These are phyloP conservation scores for Phytophthora fragariae DNA, from an alignment of 352 stramenopile species.

Conservation along the genomic window DNA sequence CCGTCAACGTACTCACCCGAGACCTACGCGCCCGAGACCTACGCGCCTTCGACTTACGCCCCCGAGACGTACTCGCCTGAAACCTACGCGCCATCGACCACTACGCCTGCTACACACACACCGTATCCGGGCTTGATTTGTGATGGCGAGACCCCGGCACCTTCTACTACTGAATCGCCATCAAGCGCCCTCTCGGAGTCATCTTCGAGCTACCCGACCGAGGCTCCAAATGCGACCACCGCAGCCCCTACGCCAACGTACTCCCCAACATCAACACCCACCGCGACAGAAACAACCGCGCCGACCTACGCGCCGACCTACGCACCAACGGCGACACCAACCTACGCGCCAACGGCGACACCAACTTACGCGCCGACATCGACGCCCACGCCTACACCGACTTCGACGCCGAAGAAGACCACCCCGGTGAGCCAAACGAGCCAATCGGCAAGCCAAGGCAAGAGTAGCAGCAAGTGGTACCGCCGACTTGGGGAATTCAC, in stretches of 20 bases:
- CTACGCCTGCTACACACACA: not conserved
- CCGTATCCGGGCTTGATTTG: constrained; percentile 21
- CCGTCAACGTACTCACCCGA: not conserved
- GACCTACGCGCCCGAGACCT: constrained; percentile 3
- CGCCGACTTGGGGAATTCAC: constrained; percentile 30
- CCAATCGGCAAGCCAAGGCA: constrained; percentile 22
- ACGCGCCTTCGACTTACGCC: not conserved
- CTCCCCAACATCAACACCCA: not conserved
- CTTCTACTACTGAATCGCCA: constrained; percentile 1
- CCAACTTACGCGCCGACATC: too few relatives aligned
- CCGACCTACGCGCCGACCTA: constrained; percentile 1
- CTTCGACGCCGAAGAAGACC: constrained; percentile 26
- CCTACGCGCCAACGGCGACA: too few relatives aligned
- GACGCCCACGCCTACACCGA: not conserved
- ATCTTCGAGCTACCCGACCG: constrained; percentile 5
- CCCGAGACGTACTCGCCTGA: constrained; percentile 3
- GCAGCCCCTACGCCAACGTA: not conserved
- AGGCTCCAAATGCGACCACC: not conserved
- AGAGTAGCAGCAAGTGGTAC: constrained; percentile 25
- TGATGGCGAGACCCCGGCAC: constrained; percentile 14
- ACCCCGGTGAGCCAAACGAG: constrained; percentile 18
- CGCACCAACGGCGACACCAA: too few relatives aligned
- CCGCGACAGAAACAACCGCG: not conserved
- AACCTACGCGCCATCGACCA: not conserved
- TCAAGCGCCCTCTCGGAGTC: not conserved